Conservation (phyloP, 2,329 filamentous ascomycete species). For the Verruconis gallopava region DNA sequence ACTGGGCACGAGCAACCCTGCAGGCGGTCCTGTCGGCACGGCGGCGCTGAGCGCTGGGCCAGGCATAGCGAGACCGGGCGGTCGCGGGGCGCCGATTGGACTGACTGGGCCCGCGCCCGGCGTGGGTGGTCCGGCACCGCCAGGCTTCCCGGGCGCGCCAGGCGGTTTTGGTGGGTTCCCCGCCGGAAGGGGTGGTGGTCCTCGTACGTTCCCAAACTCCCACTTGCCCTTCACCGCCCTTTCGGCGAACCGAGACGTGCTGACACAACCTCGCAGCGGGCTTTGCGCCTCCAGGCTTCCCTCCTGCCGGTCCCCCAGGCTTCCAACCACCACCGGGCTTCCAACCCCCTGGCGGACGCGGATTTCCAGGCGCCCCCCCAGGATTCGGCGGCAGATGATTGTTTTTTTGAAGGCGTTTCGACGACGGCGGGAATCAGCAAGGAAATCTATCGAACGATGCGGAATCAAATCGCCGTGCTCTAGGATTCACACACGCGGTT, state of each 20-base stretch:
- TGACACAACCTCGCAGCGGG: conserved; percentile 16
- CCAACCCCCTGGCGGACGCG: conserved; percentile 38
- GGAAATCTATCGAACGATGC: too few relatives aligned
- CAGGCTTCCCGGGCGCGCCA: conserved; percentile 18
- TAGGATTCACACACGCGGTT: too few relatives aligned
- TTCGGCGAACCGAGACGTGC: conserved; percentile 17
- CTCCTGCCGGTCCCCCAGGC: conserved; percentile 26
- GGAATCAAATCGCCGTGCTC: too few relatives aligned
- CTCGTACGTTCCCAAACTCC: conserved; percentile 18
- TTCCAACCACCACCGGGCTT: conserved; percentile 48
- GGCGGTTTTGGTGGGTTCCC: conserved; percentile 24
- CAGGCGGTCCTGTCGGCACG: conserved; percentile 47
- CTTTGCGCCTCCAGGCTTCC: conserved; percentile 30
- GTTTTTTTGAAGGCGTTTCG: too few relatives aligned
- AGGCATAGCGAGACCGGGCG: conserved; percentile 82
- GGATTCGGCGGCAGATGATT: conserved; percentile 13
- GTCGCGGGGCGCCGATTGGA: conserved; percentile 70
- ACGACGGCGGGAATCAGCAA: too few relatives aligned
- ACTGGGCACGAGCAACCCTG: conserved; percentile 63
- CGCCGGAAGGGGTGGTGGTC: conserved; percentile 12
- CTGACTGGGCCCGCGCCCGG: conserved; percentile 82
- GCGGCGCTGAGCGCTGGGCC: conserved; percentile 59
- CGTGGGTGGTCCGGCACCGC: conserved; percentile 54
- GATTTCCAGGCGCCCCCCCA: conserved; percentile 11
- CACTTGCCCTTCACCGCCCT: conserved; percentile 11